These are phyloP conservation scores for Triticum urartu DNA, from an alignment of 176 grass and related monocot genomes.

Conservation along the genomic window DNA sequence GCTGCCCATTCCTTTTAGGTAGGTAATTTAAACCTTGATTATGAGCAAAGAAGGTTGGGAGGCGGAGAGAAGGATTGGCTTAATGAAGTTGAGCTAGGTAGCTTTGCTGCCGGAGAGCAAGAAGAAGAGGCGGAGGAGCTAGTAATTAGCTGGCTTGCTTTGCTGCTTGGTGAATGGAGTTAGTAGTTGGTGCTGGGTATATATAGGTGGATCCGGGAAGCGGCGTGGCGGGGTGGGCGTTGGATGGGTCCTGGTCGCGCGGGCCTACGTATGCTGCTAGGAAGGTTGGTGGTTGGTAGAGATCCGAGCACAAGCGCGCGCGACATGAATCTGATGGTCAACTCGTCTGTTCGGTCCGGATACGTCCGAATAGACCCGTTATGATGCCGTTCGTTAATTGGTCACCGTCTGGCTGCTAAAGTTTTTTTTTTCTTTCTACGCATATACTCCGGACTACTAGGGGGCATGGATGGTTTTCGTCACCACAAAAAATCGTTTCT, in stretches of 20 bases:
- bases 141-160: too few species aligned
- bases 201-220: not conserved
- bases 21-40: not conserved
- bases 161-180: not conserved
- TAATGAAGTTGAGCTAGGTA: not conserved
- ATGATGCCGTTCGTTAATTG: not conserved
- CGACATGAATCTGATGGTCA: not conserved
- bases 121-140: too few species aligned
- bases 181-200: not conserved
- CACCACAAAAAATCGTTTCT: too few species aligned
- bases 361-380: not conserved
- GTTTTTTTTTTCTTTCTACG: not conserved
- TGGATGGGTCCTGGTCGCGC: not conserved
- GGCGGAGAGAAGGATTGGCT: not conserved
- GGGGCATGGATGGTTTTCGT: too few species aligned
- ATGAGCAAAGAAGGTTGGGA: not conserved
- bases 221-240: not conserved
- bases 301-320: not conserved
- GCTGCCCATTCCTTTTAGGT: not conserved
- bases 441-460: too few species aligned
- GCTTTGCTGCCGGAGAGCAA: too few species aligned
- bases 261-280: not conserved
- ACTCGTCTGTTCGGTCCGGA: too few species aligned
- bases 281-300: not conserved
- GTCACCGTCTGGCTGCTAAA: not conserved